Conservation (phyloP, 352 stramenopile genomes). For the Phytophthora pistaciae region DNA sequence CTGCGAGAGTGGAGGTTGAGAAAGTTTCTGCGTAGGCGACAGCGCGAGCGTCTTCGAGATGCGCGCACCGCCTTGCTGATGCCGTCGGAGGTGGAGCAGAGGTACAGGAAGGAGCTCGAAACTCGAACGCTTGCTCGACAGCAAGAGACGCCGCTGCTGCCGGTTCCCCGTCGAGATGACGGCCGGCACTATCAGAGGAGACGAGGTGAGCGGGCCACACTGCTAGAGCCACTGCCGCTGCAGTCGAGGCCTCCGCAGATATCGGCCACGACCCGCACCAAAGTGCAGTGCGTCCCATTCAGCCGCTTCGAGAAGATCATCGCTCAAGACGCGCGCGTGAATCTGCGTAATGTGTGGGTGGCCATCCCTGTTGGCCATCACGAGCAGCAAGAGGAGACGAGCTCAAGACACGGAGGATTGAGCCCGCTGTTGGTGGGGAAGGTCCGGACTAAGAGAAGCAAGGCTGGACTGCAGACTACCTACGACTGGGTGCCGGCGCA, state of each 20-base stretch:
- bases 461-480: slow-evolving; percentile 41
- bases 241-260: slow-evolving; percentile 38
- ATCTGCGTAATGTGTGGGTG: slow-evolving; percentile 68
- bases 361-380: slow-evolving; percentile 54
- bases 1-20: slow-evolving; percentile 37
- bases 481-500: slow-evolving; percentile 72
- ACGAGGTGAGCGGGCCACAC: slow-evolving; percentile 27
- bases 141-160: slow-evolving; percentile 38
- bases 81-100: slow-evolving; percentile 29
- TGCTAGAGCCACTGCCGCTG: slow-evolving; percentile 51
- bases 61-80: slow-evolving; percentile 43
- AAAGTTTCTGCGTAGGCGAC: slow-evolving; percentile 29
- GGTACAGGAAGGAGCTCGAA: slow-evolving; percentile 20
- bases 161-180: slow-evolving; percentile 15
- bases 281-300: slow-evolving; percentile 54
- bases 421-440: slow-evolving; percentile 29
- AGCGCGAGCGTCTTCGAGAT: slow-evolving; percentile 44
- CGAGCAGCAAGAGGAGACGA: slow-evolving; percentile 7
- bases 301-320: slow-evolving; percentile 61
- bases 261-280: slow-evolving; percentile 40
- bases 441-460: slow-evolving; percentile 17
- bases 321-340: slow-evolving; percentile 50
- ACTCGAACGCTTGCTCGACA: slow-evolving; percentile 42
- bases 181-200: slow-evolving; percentile 1
- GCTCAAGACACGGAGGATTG: slow-evolving; percentile 7